A percentile compares a stretch with the other conserved stretches of the same genome.
phyloP scores from a whole-genome alignment of 2,329 filamentous ascomycete species.

The Leptographium galeiforme region DNA sequence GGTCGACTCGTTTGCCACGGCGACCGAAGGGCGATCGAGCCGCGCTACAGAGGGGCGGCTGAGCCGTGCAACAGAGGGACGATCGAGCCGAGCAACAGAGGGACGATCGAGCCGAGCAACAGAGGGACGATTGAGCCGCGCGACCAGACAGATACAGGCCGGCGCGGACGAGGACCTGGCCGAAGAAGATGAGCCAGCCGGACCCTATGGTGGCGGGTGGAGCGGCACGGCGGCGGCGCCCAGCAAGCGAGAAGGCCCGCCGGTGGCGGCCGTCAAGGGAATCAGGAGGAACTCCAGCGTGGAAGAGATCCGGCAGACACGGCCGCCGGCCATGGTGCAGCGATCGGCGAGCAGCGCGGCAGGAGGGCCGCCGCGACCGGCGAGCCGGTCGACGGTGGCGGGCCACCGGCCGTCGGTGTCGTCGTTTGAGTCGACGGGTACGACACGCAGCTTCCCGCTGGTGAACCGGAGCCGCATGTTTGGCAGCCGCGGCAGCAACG shows the following conservation, averaged over 20 bases:
- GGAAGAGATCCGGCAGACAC: conserved; percentile 8
- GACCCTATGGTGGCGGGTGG: neutral
- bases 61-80: conserved; percentile 19
- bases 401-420: conserved; percentile 42
- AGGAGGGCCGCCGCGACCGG: conserved; percentile 19
- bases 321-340: conserved; percentile 12
- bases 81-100: conserved; percentile 11
- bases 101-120: neutral
- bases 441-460: conserved; percentile 48
- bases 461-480: conserved; percentile 19
- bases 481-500: conserved; percentile 4
- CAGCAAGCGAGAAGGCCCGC: neutral
- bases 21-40: conserved; percentile 35
- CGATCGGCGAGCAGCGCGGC: conserved; percentile 22
- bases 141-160: neutral
- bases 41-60: conserved; percentile 25
- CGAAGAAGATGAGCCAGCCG: neutral
- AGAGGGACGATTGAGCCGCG: neutral
- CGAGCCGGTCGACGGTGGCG: conserved; percentile 22
- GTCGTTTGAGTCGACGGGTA: conserved; percentile 44
- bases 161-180: neutral
- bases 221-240: neutral
- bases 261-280: neutral
- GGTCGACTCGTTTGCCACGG: conserved; percentile 42
- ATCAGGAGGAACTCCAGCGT: conserved; percentile 8